Evolutionary conservation across 176 grass and related monocot genomes (phyloP), one percentile per base, ranked within the genome.

Genomic region (Phyllostachys edulis): DNA sequence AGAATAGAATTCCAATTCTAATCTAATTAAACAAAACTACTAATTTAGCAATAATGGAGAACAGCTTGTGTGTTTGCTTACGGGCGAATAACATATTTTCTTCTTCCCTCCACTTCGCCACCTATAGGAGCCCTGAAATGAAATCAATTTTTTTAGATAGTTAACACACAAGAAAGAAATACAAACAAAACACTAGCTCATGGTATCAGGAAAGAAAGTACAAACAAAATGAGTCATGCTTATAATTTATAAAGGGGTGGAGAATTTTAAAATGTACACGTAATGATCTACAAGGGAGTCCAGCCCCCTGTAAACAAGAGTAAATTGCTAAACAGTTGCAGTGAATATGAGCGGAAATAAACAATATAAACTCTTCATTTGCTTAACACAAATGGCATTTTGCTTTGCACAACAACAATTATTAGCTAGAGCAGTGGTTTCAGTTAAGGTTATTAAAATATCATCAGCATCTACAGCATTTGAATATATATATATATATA

Each of bases 81-180:
- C 93, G 96, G 96, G 41, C 93, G 91, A 88, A 98, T 95, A 36
- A 95, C 93, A 84, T 75, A 95, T 95, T 95, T 95, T 85, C 64
- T 95, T 88, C 84, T 90, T 75, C 91, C 96, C 67, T 98, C 91
- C 40, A 85, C 86, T 91, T 95, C 96, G 83, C 92, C 93, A 24
- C 93, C 96, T 71, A 98, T 89, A 45, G 92, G 85, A 77, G 93
- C 96, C 93, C 93, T 98, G 82, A 40, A 78, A 86, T 89, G 32
- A 70, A 14, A 67, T 74, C 12, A 73, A n/a, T 45, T 26, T 26
- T 39, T 87, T 38, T 82, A 76, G 42, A 51, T 23, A 74, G 51
- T 73, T 34, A 74, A 67, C 12, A 61, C 34, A 51, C 7, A 77
- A 20, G 34, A 32, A 77, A 40, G 5, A 57, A 56, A 84, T 18